phyloP scores from a whole-genome alignment of 768 basidiomycete species.

The Galerina marginata region DNA sequence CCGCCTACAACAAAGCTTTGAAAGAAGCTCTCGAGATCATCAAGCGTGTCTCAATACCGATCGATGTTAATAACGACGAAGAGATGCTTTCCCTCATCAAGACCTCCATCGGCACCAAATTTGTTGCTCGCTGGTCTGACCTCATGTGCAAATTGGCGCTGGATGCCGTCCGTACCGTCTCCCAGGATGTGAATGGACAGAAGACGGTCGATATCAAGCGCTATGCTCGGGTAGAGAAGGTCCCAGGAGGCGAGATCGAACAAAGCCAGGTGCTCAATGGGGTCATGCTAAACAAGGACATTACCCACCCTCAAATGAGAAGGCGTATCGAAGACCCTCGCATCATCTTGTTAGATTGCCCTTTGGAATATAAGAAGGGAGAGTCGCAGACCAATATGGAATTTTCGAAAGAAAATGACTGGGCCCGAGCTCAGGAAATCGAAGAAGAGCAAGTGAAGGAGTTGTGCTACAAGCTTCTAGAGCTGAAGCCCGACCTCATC shows the following conservation, averaged over 20 bases:
- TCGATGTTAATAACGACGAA: conserved; percentile 81
- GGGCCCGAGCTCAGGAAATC: conserved; percentile 89
- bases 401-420: conserved; percentile 92
- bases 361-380: conserved; percentile 98
- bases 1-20: conserved; percentile 96
- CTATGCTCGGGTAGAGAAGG: conserved; percentile 96
- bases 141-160: conserved; percentile 97
- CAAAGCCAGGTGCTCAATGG: conserved; percentile 85
- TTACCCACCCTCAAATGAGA: conserved; percentile 97
- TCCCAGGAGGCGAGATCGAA: conserved; percentile 98
- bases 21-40: conserved; percentile 91
- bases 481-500: conserved; percentile 93
- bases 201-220: conserved; percentile 98
- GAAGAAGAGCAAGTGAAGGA: conserved; percentile 97
- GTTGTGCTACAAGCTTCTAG: conserved; percentile 83
- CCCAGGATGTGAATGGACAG: conserved; percentile 73
- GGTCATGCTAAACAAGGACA: conserved; percentile 98
- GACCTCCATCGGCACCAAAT: conserved; percentile 98
- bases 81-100: conserved; percentile 98
- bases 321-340: conserved; percentile 88
- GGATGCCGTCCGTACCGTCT: conserved; percentile 89
- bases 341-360: conserved; percentile 91
- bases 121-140: conserved; percentile 94
- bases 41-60: conserved; percentile 85
- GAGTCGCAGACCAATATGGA: conserved; percentile 99